Evolutionary conservation across 2,329 filamentous ascomycete genomes (phyloP), one percentile per base, ranked within the genome.

Genomic region (Lecanicillium sp.): DNA sequence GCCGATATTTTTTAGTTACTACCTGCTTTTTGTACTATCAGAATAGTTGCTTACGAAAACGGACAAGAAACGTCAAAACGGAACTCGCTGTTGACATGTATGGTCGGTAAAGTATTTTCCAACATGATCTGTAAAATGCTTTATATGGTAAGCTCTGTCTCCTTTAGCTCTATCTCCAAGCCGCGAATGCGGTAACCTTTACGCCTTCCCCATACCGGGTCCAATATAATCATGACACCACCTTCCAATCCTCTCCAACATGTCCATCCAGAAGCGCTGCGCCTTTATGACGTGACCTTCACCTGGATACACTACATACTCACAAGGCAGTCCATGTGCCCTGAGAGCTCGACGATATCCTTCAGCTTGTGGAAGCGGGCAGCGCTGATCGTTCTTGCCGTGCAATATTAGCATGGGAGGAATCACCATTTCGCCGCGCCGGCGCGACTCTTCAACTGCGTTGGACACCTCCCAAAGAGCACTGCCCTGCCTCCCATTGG

Each of bases 261-360:
- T 48, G 41, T 58, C 56, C 29, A 50, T 36, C 18, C 49, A 15
- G 39, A 53, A 53, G 37, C 42, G 53, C 44, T 49, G 51, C 49
- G 59, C 57, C 36, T 18, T 36, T n/a, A 58, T 34, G 12, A 45
- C 17, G 44, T 63, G 60, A 12, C 37, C 40, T 38, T 62, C 53
- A 13, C 56, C 43, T 13, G 59, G 59, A 48, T 62, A 63, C 12
- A 43, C 51, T 11, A 59, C 58, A 37, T 58, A 51, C 39, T 61
- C 53, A 41, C 49, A 59, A 12, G 51, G 47, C 41, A 60, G 28
- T 7, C 50, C 50, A 6, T 46, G 43, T 25, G 48, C 40, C 29
- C 46, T 35, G 41, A 58, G 37, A 14, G 51, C 60, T 32, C 59
- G 42, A 10, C 52, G 47, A 45, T 62, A 60, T 0, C 46, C 57